Conservation (phyloP, 176 grass and related monocot genomes). For the Cenchrus fungigraminus region DNA sequence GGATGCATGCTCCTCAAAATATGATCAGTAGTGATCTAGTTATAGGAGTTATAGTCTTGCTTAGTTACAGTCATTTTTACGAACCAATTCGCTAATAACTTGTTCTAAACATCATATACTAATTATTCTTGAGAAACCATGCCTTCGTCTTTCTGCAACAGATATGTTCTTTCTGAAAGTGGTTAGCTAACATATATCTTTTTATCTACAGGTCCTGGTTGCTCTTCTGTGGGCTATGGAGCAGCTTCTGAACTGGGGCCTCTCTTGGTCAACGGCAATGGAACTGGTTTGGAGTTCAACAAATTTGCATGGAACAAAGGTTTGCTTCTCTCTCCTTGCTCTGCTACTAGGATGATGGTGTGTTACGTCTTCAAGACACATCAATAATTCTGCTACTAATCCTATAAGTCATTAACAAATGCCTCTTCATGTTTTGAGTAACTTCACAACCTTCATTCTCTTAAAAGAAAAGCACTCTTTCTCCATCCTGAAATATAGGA, state of each 20-base stretch:
- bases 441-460: no score
- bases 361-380: background rate
- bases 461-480: no score
- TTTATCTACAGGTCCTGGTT: conserved; percentile 67
- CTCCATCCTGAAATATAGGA: no score
- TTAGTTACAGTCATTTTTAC: background rate
- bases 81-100: no score
- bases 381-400: background rate
- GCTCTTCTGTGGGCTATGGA: conserved; percentile 90
- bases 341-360: background rate
- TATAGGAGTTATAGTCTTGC: background rate
- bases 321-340: conserved; percentile 3
- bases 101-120: no score
- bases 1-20: background rate
- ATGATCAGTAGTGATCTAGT: background rate
- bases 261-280: conserved; percentile 68
- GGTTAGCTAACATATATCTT: background rate
- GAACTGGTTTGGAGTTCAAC: conserved; percentile 77
- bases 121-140: background rate
- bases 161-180: background rate
- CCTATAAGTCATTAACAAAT: no score
- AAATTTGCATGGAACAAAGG: conserved; percentile 85
- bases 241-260: conserved; percentile 83
- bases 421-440: no score
- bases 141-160: background rate